Base-by-base conservation (phyloP, 176 grass and related monocot genomes). In the Triticum monococcum region DNA sequence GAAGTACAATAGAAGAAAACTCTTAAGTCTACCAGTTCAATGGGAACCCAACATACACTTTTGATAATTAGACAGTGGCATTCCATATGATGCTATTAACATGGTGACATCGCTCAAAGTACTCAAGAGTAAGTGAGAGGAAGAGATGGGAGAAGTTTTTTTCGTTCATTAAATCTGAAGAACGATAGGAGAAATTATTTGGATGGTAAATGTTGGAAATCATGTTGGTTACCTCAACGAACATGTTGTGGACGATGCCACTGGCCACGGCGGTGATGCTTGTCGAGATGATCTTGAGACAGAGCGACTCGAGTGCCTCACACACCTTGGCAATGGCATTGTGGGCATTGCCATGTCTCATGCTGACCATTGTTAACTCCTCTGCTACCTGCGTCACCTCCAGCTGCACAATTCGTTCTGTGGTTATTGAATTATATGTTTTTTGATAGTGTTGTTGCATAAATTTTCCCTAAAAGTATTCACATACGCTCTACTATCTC, bases 201-300 rank as follows among this genome's bases (percentile, higher is more conserved):
- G 2, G 18, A 20, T 57, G 7, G 54, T 7, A 22, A 57, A 4
- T 3, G 13, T 3, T 16, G 1, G 14, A 56, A 43, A 31, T 13
- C 17, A 3, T 2, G 16, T 0, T 14, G 18, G 3, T 41, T 68
- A 95, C 90, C 93, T 95, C 83, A 3, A 92, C 69, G 20, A 95
- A 73, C 54, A 92, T 65, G 43, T 83, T 92, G 81, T 95, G 83
- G 2, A 84, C 30, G 61, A 90, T 70, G 73, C 61, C 73, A 2
- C 66, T 83, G 0, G 85, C 82, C 43, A 88, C 56, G 0, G 88
- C n/a, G 1, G 88, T 77, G 82, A 90, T 23, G 56, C 26, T 95
- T 64, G 85, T 88, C 3, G 88, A 81, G 83, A 92, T 71, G 12
- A 92, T 46, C 33, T 86, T 86, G 64, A 94, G 83, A 65, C 43